These are phyloP conservation scores for Apiospora phragmitis DNA, from an alignment of 2,329 filamentous ascomycete genomes.

Conservation along the genomic window DNA sequence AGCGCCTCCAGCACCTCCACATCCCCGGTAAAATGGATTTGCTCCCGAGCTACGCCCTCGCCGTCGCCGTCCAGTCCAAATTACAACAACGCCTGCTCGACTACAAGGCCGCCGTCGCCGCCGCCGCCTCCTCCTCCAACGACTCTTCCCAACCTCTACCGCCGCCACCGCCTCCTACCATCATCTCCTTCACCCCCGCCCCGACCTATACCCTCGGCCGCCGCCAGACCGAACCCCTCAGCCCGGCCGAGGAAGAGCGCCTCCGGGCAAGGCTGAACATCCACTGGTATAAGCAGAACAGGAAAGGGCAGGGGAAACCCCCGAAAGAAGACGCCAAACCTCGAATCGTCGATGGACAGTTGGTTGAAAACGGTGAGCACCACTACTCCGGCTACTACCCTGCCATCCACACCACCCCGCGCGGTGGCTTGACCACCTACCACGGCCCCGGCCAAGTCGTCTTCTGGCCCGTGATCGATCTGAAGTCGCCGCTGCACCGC, in stretches of 20 bases:
- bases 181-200: slow-evolving; percentile 79
- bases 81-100: slow-evolving; percentile 54
- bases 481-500: slow-evolving; percentile 53
- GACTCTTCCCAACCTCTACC: slow-evolving; percentile 22
- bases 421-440: slow-evolving; percentile 91
- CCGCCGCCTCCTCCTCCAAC: slow-evolving; percentile 17
- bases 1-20: slow-evolving; percentile 40
- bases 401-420: slow-evolving; percentile 68
- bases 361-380: neutral
- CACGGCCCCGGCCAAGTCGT: slow-evolving; percentile 93
- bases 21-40: slow-evolving; percentile 28
- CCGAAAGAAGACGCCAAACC: neutral
- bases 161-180: slow-evolving; percentile 61
- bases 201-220: slow-evolving; percentile 91
- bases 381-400: slow-evolving; percentile 43
- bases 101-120: slow-evolving; percentile 46
- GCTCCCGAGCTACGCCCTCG: slow-evolving; percentile 38
- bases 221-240: slow-evolving; percentile 62
- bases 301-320: accelerated
- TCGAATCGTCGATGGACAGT: neutral
- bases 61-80: slow-evolving; percentile 37
- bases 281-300: neutral
- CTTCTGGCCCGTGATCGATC: slow-evolving; percentile 88
- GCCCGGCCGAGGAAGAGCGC: slow-evolving; percentile 42
- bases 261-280: slow-evolving; percentile 33